Evolutionary conservation across 2,329 filamentous ascomycete genomes (phyloP).

Genomic region (Blastomyces silverae): DNA sequence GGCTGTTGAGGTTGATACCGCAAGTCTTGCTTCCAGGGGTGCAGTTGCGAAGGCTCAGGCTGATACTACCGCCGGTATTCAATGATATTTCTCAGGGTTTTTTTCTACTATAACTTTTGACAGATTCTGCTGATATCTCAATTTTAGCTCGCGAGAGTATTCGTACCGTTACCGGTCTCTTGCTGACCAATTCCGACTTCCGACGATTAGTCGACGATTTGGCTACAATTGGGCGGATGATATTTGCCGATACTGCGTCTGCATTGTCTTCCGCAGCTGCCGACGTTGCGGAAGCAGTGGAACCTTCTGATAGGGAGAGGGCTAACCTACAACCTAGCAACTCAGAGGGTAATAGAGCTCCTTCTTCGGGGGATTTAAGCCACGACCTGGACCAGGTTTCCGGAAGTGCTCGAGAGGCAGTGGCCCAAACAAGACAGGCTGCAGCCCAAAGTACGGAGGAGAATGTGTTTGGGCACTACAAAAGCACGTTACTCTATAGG

Average conservation of each 20-base stretch:
- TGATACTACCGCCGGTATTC: slow-evolving; percentile 61
- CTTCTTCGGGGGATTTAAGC: slow-evolving; percentile 57
- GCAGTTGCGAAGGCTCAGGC: slow-evolving; percentile 59
- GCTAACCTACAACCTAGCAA: slow-evolving; percentile 45
- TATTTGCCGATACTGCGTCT: slow-evolving; percentile 80
- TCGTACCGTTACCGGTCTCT: slow-evolving; percentile 72
- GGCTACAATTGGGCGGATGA: slow-evolving; percentile 68
- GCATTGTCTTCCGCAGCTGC: slow-evolving; percentile 69
- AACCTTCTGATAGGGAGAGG: slow-evolving; percentile 59
- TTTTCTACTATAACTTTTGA: slow-evolving; percentile 3
- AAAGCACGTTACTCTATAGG: slow-evolving; percentile 63
- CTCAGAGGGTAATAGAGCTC: slow-evolving; percentile 44
- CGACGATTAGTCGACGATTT: slow-evolving; percentile 77
- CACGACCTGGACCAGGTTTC: slow-evolving; percentile 51
- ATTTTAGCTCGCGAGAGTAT: slow-evolving; percentile 67
- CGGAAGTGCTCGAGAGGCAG: slow-evolving; percentile 32
- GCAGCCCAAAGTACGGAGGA: slow-evolving; percentile 65
- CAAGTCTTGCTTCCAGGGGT: slow-evolving; percentile 56
- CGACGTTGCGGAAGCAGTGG: slow-evolving; percentile 64
- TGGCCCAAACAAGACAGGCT: slow-evolving; percentile 44
- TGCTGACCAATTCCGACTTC: slow-evolving; percentile 86
- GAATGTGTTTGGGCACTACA: slow-evolving; percentile 65
- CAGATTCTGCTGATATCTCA: slow-evolving; percentile 20
- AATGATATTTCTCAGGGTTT: slow-evolving; percentile 12
- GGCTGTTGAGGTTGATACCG: slow-evolving; percentile 60